Base-by-base conservation (phyloP, 2,329 filamentous ascomycete genomes). In the Aureobasidium sp. region DNA sequence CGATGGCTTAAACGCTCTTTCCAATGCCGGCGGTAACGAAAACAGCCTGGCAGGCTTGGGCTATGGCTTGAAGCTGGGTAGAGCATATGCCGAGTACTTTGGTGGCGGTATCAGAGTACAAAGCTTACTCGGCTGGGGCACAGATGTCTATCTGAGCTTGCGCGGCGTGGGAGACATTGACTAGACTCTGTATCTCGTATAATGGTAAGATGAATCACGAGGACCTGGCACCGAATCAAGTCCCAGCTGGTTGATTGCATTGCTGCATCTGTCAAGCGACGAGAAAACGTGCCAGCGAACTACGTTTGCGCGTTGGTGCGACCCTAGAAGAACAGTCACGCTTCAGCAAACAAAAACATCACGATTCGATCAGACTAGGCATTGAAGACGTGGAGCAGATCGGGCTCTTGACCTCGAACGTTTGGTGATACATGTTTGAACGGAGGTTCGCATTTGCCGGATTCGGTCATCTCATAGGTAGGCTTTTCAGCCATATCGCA, bases 71-170 rank as follows among this genome's bases (percentile, higher is more conserved):
- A 94, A 94, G 1, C 76, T 99, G 25, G 91, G 91, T 59, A 83
- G 94, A 65, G 93, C 94, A 0, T 99, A 99, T 71, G 94, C 94
- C 0, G 93, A 99, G 78, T 99, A 97, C 70, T 99, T 99, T 79
- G 94, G 94, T 2, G 94, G 94, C 0, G 92, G 92, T 2, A 94
- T 99, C 63, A 87, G 87, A 5, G 87, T 99, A n/a, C 93, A 99
- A 80, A 97, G 91, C 72, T 76, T 97, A 51, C 94, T 91, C 79
- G 93, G 94, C 4, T 99, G 94, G 94, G 94, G 86, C 0, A 86
- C 84, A 3, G 85, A 87, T 75, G 84, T 87, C 1, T 87, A 87
- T 73, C 72, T 87, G 61, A 86, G 81, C 56, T 68, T 87, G 65
- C 78, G 83, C 66, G 84, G 84, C 0, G 83, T 87, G 60, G 84